Evolutionary conservation across 352 stramenopile genomes (phyloP), one percentile per base, ranked within the genome.

Genomic region (Phytophthora pinifolia): DNA sequence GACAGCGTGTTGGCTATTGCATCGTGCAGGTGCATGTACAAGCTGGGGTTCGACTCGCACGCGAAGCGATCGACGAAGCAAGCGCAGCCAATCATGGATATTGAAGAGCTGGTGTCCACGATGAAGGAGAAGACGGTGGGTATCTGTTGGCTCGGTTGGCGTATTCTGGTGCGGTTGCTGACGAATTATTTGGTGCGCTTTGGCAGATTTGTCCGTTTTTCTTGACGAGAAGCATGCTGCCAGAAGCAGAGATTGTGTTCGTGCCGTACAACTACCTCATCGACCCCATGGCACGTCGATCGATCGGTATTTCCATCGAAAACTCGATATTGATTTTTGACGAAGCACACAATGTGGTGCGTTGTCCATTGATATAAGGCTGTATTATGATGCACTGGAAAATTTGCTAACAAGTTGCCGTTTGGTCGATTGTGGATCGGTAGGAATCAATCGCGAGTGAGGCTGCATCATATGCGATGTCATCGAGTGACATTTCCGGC

Each of bases 211-310:
- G 97, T 57, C 97, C 97, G 2, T 99, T 99, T 70, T 99, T 98
- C 67, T 72, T 98, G 41, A 97, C 83, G 4, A 79, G 97, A 22
- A 88, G 83, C 17, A 92, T 96, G 48, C 62, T 98, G 6, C 73
- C 90, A 3, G 76, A 98, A 43, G 96, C 97, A 8, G 92, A 99
- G 55, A 87, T 99, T 52, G 72, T 99, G 22, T 96, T 99, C 50
- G 90, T 99, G 51, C 98, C 98, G 2, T 99, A 99, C 82, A 99
- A 99, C 73, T 99, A 99, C 70, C 76, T 99, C 0, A 97, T 99
- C 70, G 97, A 99, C 61, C 86, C 96, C 13, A 50, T 89, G 34
- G 83, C 88, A 5, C 82, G 88, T 10, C 86, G 90, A 34, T 92
- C 95, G 2, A 88, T 98, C 9, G 89, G 97, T 17, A 92, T 99